These are phyloP conservation scores for Sphaerulina populicola DNA, from an alignment of 2,329 filamentous ascomycete species.

Conservation along the genomic window DNA sequence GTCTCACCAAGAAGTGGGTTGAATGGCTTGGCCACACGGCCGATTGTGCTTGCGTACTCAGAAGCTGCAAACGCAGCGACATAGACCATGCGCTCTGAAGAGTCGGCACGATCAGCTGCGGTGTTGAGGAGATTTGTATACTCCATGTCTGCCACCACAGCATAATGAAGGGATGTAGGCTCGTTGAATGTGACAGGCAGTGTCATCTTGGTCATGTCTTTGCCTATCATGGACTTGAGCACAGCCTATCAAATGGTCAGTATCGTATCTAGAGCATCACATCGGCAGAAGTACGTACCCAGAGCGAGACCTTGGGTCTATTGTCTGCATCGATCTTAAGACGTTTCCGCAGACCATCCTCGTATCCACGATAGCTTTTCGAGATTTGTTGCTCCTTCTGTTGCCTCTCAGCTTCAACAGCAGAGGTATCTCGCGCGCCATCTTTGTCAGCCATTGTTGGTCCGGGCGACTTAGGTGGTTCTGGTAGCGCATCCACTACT, in stretches of 20 bases:
- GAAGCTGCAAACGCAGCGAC: conserved; percentile 93
- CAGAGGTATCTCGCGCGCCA: conserved; percentile 38
- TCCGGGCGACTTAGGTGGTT: conserved; percentile 28
- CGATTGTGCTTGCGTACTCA: conserved; percentile 94
- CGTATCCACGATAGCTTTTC: conserved; percentile 78
- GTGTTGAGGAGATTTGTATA: conserved; percentile 87
- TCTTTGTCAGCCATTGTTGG: conserved; percentile 27
- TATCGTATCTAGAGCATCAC: neutral
- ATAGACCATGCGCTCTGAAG: conserved; percentile 85
- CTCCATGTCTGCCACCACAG: conserved; percentile 96
- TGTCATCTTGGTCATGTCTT: conserved; percentile 99
- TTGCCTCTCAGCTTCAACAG: conserved; percentile 26
- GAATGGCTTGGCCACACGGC: conserved; percentile 94
- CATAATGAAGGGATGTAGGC: conserved; percentile 87
- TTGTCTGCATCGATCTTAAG: conserved; percentile 89
- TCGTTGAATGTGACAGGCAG: conserved; percentile 97
- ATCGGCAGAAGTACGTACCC: conserved; percentile 53
- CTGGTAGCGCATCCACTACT: conserved; percentile 58
- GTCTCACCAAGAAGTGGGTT: conserved; percentile 94
- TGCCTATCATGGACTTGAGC: conserved; percentile 98
- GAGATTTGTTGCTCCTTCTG: conserved; percentile 57
- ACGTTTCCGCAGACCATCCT: conserved; percentile 70
- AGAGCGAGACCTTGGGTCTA: conserved; percentile 86
- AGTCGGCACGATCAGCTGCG: conserved; percentile 75
- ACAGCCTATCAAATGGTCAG: conserved; percentile 58